Conservation (phyloP, 2,329 filamentous ascomycete genomes). For the Hymenoscyphus linearis region DNA sequence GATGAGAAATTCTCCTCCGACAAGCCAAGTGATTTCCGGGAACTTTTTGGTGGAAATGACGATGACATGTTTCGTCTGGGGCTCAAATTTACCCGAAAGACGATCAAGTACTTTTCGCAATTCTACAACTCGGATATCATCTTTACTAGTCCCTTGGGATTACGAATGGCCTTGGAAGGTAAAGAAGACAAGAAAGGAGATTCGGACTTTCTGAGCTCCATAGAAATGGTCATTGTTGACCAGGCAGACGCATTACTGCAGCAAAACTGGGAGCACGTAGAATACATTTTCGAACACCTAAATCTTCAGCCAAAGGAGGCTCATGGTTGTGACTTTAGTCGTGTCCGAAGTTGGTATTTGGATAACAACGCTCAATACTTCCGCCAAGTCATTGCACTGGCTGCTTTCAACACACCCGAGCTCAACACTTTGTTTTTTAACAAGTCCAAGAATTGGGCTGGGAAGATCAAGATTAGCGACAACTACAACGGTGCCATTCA, state of each 20-base stretch:
- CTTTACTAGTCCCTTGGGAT: conserved; percentile 80
- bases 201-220: conserved; percentile 86
- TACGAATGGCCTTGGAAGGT: conserved; percentile 85
- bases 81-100: conserved; percentile 96
- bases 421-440: conserved; percentile 72
- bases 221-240: conserved; percentile 86
- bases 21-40: conserved; percentile 79
- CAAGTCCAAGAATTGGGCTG: conserved; percentile 74
- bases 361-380: conserved; percentile 75
- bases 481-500: conserved; percentile 67
- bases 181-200: conserved; percentile 63
- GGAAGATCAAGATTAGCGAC: conserved; percentile 68
- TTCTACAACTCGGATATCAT: conserved; percentile 98
- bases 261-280: conserved; percentile 98
- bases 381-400: conserved; percentile 79
- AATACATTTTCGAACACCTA: conserved; percentile 85
- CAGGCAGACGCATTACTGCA: conserved; percentile 90
- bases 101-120: conserved; percentile 86
- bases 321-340: conserved; percentile 89
- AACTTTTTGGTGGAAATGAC: conserved; percentile 90
- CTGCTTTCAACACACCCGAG: conserved; percentile 83
- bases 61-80: conserved; percentile 96
- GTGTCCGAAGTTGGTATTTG: conserved; percentile 88
- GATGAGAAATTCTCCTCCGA: conserved; percentile 64
- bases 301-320: conserved; percentile 86